Evolutionary conservation across 805 yeast genomes (phyloP).

Genomic region (Yarrowia sp.): DNA sequence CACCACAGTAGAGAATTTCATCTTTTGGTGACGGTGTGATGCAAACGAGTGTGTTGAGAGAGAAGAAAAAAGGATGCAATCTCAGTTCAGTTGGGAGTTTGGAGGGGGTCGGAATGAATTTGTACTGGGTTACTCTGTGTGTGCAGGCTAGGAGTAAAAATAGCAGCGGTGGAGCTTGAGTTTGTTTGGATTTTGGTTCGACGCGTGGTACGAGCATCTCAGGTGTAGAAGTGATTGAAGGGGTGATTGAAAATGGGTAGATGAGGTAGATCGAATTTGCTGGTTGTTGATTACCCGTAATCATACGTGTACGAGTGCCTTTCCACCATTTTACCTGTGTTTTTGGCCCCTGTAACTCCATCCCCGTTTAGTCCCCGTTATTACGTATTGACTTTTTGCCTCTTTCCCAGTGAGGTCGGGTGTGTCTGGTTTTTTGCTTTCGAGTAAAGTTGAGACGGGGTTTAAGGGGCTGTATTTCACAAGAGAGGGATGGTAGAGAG

Average conservation of each 20-base stretch:
- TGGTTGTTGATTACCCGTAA: too few relatives aligned
- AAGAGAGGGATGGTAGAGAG: neutral
- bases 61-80: neutral
- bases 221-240: neutral
- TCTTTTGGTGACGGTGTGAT: neutral
- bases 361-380: slow-evolving; percentile 7
- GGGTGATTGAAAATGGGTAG: too few relatives aligned
- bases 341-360: neutral
- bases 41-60: slow-evolving; percentile 31
- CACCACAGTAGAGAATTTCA: slow-evolving; percentile 32
- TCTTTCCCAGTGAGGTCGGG: slow-evolving; percentile 12
- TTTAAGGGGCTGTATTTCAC: neutral
- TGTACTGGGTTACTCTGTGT: slow-evolving; percentile 23
- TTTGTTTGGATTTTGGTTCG: slow-evolving; percentile 25
- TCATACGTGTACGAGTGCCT: too few relatives aligned
- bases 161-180: slow-evolving; percentile 32
- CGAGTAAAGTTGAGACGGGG: slow-evolving; percentile 27
- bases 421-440: neutral
- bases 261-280: too few relatives aligned
- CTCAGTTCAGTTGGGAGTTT: slow-evolving; percentile 14
- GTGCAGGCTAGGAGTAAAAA: slow-evolving; percentile 37
- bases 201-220: slow-evolving; percentile 8
- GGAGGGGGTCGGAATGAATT: slow-evolving; percentile 25
- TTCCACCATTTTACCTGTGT: too few relatives aligned
- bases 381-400: slow-evolving; percentile 12